phyloP scores from a whole-genome alignment of 73 alveolate species.

The Tetrahymena thermophila region DNA sequence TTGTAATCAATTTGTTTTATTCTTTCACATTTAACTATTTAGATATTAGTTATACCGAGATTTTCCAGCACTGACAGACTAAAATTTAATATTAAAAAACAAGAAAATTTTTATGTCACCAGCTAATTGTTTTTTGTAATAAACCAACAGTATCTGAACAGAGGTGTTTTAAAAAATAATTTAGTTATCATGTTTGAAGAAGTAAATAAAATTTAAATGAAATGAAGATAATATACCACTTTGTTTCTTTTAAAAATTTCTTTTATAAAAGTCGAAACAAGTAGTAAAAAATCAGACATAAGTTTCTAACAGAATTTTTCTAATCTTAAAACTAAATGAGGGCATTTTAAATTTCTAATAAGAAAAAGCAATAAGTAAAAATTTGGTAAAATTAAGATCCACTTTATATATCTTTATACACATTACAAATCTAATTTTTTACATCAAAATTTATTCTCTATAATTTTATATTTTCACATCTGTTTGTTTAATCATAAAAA shows the following conservation, averaged over 20 bases:
- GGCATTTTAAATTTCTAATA: no score
- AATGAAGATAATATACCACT: not conserved
- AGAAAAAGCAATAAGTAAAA: not conserved
- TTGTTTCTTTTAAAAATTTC: not conserved
- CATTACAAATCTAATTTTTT: no score
- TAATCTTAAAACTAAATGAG: not conserved
- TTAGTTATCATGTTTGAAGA: not conserved
- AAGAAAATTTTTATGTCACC: no score
- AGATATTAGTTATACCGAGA: not conserved
- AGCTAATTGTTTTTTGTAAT: no score
- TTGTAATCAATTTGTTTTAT: no score
- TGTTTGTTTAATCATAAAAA: not conserved
- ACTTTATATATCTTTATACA: no score
- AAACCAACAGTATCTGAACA: no score
- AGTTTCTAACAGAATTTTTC: not conserved
- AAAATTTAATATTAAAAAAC: no score
- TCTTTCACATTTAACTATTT: no score
- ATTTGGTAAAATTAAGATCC: not conserved
- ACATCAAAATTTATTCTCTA: not conserved
- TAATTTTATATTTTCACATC: no score
- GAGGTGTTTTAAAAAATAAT: no score
- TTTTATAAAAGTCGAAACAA: no score
- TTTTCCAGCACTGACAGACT: not conserved
- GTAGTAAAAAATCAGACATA: not conserved
- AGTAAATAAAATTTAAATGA: not conserved